Percentiles rank a stretch among this genome's conserved stretches.
These are phyloP conservation scores for Citrullus mucosospermus DNA, from an alignment of 306 rosid species.

Conservation along the genomic window DNA sequence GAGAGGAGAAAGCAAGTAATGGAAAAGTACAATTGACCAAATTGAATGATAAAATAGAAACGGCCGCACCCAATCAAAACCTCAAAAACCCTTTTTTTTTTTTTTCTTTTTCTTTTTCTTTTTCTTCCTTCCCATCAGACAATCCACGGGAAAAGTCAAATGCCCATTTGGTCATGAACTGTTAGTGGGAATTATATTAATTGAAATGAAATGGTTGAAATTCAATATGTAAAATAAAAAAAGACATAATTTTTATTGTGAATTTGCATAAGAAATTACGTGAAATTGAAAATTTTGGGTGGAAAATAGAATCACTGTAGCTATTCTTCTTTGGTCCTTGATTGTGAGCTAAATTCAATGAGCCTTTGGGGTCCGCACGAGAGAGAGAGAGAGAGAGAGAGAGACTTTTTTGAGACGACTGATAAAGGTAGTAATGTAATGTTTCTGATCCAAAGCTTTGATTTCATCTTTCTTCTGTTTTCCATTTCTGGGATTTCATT, in stretches of 20 bases:
- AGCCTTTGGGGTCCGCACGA: conserved; percentile 10
- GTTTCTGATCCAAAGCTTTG: conserved; percentile 1
- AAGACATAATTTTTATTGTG: neutral
- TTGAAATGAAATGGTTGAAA: neutral
- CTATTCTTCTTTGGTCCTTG: neutral
- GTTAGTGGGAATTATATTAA: neutral
- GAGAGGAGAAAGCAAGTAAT: neutral
- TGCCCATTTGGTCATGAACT: conserved; percentile 1
- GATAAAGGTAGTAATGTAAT: neutral
- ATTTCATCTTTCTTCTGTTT: neutral
- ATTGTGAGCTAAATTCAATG: conserved; percentile 11
- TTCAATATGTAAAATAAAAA: neutral
- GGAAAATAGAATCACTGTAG: neutral
- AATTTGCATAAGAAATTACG: neutral
- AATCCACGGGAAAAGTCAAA: conserved; percentile 4
- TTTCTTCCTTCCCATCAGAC: neutral
- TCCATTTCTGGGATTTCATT: neutral
- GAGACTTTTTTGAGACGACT: neutral
- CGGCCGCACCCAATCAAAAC: neutral
- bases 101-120: too few relatives aligned
- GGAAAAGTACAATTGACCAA: neutral
- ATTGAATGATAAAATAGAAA: neutral
- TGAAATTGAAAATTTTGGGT: neutral
- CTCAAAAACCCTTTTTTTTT: too few relatives aligned
- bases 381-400: neutral